Evolutionary conservation across 2,329 filamentous ascomycete species (phyloP).

Genomic region (Ophiostoma piceae): DNA sequence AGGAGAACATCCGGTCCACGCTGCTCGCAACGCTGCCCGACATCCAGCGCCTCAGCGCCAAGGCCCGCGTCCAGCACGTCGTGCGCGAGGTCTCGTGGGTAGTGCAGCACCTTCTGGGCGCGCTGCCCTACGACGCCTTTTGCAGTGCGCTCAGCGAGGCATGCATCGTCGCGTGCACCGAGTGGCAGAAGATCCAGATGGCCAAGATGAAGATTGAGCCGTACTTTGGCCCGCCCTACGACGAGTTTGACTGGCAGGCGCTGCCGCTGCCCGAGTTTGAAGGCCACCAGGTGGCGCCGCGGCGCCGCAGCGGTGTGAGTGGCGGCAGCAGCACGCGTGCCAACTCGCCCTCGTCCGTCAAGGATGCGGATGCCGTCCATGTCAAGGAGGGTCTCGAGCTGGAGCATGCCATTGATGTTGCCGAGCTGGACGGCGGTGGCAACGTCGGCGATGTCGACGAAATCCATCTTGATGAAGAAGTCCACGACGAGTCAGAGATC

Average conservation of each 20-base stretch:
- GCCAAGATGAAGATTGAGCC: slow-evolving; percentile 36
- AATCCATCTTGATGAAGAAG: slow-evolving; percentile 1
- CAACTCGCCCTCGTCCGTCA: background rate
- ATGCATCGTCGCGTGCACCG: slow-evolving; percentile 33
- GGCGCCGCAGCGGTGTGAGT: slow-evolving; percentile 7
- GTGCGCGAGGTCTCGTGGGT: slow-evolving; percentile 36
- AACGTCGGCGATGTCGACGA: background rate
- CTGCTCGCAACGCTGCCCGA: slow-evolving; percentile 34
- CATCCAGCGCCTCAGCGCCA: slow-evolving; percentile 30
- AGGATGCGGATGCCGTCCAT: background rate
- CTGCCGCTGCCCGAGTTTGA: slow-evolving; percentile 34
- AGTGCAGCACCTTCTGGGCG: slow-evolving; percentile 34
- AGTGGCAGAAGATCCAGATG: slow-evolving; percentile 35
- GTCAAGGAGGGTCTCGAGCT: slow-evolving; percentile 8
- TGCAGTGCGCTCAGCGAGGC: slow-evolving; percentile 31
- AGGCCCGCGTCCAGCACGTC: slow-evolving; percentile 32
- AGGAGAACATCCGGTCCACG: slow-evolving; percentile 34
- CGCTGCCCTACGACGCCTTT: slow-evolving; percentile 34
- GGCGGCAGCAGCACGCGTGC: slow-evolving; percentile 3
- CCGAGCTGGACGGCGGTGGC: background rate
- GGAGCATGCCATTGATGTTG: background rate
- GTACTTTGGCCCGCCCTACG: slow-evolving; percentile 36
- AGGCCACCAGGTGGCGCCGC: slow-evolving; percentile 1
- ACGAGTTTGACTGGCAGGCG: slow-evolving; percentile 37
- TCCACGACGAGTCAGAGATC: background rate